Percentiles rank a stretch among this genome's conserved stretches.
phyloP scores from a whole-genome alignment of 495 filamentous ascomycete genomes.

The Lasiosphaeria miniovina region DNA sequence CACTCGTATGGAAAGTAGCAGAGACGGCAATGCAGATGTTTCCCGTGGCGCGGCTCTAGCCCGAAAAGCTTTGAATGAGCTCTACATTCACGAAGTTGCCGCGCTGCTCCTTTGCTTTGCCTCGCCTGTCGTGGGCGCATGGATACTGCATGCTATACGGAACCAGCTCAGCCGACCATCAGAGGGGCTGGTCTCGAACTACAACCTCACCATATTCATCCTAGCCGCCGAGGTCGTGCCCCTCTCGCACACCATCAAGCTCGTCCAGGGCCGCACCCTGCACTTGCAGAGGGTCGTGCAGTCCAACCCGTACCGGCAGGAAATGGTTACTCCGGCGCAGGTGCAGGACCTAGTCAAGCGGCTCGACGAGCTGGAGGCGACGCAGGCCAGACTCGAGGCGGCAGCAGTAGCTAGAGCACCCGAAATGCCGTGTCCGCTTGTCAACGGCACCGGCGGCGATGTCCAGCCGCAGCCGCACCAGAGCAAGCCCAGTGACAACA shows the following conservation, averaged over 20 bases:
- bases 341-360: slow-evolving; percentile 58
- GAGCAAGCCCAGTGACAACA: slow-evolving; percentile 29
- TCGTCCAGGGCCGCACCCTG: slow-evolving; percentile 75
- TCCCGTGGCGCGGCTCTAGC: slow-evolving; percentile 12
- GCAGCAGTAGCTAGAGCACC: too few species aligned
- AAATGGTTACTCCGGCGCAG: slow-evolving; percentile 41
- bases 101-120: slow-evolving; percentile 78
- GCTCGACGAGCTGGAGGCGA: slow-evolving; percentile 67
- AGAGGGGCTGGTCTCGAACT: slow-evolving; percentile 83
- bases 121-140: slow-evolving; percentile 73
- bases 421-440: too few species aligned
- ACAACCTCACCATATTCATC: slow-evolving; percentile 91
- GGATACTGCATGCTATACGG: slow-evolving; percentile 73
- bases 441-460: too few species aligned
- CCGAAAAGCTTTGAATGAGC: slow-evolving; percentile 53
- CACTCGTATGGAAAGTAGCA: not conserved
- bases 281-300: slow-evolving; percentile 74
- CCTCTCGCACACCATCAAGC: slow-evolving; percentile 71
- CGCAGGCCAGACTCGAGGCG: not conserved
- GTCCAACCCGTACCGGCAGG: slow-evolving; percentile 45
- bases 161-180: slow-evolving; percentile 74
- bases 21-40: not conserved
- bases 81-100: slow-evolving; percentile 68
- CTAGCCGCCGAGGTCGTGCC: slow-evolving; percentile 84
- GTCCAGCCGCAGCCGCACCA: not conserved